Evolutionary conservation across 2,329 filamentous ascomycete genomes (phyloP).

Genomic region (Monascus ruber): DNA sequence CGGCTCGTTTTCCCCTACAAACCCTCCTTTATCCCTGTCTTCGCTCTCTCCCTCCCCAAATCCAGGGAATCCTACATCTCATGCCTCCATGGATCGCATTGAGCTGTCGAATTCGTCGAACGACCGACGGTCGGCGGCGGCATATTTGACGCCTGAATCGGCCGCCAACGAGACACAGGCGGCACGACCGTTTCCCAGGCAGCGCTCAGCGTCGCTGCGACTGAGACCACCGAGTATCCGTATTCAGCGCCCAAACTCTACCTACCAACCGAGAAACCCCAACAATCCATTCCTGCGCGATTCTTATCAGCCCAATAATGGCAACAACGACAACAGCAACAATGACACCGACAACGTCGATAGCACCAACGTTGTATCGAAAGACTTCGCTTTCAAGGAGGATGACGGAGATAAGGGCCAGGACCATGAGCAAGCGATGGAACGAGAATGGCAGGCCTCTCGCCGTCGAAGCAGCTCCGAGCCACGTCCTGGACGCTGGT

Average conservation of each 20-base stretch:
- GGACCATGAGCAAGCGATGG: no score
- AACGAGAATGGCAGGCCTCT: no score
- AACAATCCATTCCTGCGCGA: constrained; percentile 3
- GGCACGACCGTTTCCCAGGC: constrained; percentile 9
- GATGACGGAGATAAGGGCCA: not conserved
- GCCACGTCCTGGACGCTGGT: constrained; percentile 24
- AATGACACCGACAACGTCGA: constrained; percentile 5
- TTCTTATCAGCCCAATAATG: no score
- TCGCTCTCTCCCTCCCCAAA: not conserved
- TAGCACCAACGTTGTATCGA: constrained; percentile 5
- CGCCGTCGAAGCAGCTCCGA: constrained; percentile 33
- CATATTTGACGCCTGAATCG: constrained; percentile 2
- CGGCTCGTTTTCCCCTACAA: not conserved
- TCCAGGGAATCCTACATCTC: not conserved
- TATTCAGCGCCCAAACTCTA: constrained; percentile 11
- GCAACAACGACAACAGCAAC: no score
- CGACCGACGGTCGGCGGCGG: constrained; percentile 4
- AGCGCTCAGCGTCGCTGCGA: constrained; percentile 12
- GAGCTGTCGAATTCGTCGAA: constrained; percentile 18
- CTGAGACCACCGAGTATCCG: constrained; percentile 21
- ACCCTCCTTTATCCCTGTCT: not conserved
- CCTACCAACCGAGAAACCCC: constrained; percentile 6
- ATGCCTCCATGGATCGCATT: constrained; percentile 26
- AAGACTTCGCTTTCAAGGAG: not conserved
- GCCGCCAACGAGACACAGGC: constrained; percentile 7